These are phyloP conservation scores for Peltaster fructicola DNA, from an alignment of 2,329 filamentous ascomycete species.

Conservation along the genomic window DNA sequence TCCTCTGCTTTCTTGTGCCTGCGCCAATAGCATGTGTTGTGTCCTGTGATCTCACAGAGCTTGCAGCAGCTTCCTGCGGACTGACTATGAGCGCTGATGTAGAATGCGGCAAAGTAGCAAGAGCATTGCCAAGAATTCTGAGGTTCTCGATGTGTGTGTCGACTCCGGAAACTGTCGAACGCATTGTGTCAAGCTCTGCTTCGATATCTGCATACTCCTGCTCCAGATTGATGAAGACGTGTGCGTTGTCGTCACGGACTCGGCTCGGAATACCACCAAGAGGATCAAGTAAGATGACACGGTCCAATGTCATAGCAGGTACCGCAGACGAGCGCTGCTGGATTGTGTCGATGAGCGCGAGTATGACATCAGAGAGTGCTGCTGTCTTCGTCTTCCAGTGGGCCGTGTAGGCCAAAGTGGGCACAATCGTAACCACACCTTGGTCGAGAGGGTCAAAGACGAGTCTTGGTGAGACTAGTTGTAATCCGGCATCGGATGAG, in stretches of 20 bases:
- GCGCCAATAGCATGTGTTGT: slow-evolving; percentile 11
- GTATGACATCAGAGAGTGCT: slow-evolving; percentile 40
- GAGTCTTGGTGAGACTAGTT: slow-evolving; percentile 28
- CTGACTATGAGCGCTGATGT: slow-evolving; percentile 84
- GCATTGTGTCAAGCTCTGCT: too few species aligned
- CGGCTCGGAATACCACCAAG: slow-evolving; percentile 64
- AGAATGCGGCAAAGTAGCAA: slow-evolving; percentile 62
- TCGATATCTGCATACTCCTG: slow-evolving; percentile 65
- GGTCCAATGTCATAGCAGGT: too few species aligned
- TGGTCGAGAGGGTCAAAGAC: slow-evolving; percentile 49
- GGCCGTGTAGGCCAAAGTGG: slow-evolving; percentile 45
- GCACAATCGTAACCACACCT: slow-evolving; percentile 53
- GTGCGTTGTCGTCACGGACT: slow-evolving; percentile 42
- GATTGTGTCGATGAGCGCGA: slow-evolving; percentile 44
- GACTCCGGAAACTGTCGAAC: slow-evolving; percentile 8
- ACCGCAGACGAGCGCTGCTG: slow-evolving; percentile 38
- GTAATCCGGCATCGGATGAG: slow-evolving; percentile 15
- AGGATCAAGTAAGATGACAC: slow-evolving; percentile 76
- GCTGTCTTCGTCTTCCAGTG: too few species aligned
- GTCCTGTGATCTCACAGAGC: too few species aligned
- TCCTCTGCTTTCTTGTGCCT: slow-evolving; percentile 45
- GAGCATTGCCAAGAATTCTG: slow-evolving; percentile 46
- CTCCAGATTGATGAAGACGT: slow-evolving; percentile 83
- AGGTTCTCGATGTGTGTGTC: slow-evolving; percentile 52
- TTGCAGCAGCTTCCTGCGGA: slow-evolving; percentile 68